Percentiles rank a stretch among this genome's conserved stretches.
Evolutionary conservation across 116 monocot genomes (phyloP).

Genomic region (Posidonia oceanica): DNA sequence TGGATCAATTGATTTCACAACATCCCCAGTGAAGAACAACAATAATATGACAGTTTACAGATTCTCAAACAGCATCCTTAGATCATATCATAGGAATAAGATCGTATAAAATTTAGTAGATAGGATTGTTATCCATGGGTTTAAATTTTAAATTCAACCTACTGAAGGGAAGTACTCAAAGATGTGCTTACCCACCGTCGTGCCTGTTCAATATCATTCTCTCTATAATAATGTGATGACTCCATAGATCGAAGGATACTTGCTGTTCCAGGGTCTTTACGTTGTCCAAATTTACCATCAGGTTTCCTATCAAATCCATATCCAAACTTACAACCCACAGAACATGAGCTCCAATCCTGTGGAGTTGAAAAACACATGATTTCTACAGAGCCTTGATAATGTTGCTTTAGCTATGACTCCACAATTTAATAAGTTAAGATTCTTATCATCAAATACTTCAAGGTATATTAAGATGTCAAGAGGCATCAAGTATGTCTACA

Average conservation of each 20-base stretch:
- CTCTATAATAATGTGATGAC: slow-evolving; percentile 80
- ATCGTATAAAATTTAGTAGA: too few relatives aligned
- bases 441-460: not conserved
- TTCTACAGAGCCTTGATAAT: too few relatives aligned
- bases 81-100: too few relatives aligned
- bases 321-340: slow-evolving; percentile 73
- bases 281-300: slow-evolving; percentile 61
- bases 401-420: too few relatives aligned
- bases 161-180: not conserved
- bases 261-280: slow-evolving; percentile 21
- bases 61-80: too few relatives aligned
- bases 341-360: slow-evolving; percentile 73
- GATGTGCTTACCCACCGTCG: slow-evolving; percentile 87
- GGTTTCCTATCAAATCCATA: slow-evolving; percentile 22
- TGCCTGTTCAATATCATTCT: slow-evolving; percentile 63
- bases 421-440: not conserved
- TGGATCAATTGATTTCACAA: too few relatives aligned
- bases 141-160: not conserved
- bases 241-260: slow-evolving; percentile 80
- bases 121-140: too few relatives aligned
- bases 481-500: too few relatives aligned
- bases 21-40: too few relatives aligned
- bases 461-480: too few relatives aligned
- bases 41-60: too few relatives aligned
- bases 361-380: not conserved